Evolutionary conservation across 2,329 filamentous ascomycete genomes (phyloP).

Genomic region (Whalleya microplaca): DNA sequence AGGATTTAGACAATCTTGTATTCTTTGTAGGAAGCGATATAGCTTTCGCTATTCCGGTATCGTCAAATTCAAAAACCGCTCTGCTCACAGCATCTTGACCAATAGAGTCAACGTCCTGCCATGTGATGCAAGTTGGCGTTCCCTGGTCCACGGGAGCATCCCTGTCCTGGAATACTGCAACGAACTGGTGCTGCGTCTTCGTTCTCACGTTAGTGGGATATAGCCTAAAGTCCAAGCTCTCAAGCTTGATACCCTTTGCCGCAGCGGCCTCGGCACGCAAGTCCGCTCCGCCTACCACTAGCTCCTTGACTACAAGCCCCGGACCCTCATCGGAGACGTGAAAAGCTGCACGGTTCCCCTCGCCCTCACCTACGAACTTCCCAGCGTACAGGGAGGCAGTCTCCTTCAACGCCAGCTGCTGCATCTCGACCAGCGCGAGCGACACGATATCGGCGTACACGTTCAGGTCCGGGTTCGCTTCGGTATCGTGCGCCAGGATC

Average conservation of each 20-base stretch:
- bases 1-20: not conserved
- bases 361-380: conserved; percentile 1
- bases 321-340: conserved; percentile 23
- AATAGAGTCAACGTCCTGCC: conserved; percentile 13
- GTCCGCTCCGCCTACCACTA: conserved; percentile 21
- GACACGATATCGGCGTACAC: conserved; percentile 40
- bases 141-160: conserved; percentile 35
- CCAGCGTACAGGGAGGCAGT: conserved; percentile 23
- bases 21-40: not conserved
- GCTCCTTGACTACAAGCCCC: conserved; percentile 30
- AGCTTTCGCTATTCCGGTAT: not conserved
- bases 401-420: conserved; percentile 21
- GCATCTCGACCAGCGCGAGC: conserved; percentile 21
- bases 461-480: conserved; percentile 36
- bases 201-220: conserved; percentile 38
- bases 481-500: conserved; percentile 39
- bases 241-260: conserved; percentile 23
- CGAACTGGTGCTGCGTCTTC: conserved; percentile 29
- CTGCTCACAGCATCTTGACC: not conserved
- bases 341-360: conserved; percentile 8
- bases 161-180: conserved; percentile 38
- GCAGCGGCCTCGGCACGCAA: conserved; percentile 24
- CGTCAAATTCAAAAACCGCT: not conserved
- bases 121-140: conserved; percentile 41
- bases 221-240: conserved; percentile 33